phyloP scores from a whole-genome alignment of 768 basidiomycete genomes.

The Russula griseocarnosa region DNA sequence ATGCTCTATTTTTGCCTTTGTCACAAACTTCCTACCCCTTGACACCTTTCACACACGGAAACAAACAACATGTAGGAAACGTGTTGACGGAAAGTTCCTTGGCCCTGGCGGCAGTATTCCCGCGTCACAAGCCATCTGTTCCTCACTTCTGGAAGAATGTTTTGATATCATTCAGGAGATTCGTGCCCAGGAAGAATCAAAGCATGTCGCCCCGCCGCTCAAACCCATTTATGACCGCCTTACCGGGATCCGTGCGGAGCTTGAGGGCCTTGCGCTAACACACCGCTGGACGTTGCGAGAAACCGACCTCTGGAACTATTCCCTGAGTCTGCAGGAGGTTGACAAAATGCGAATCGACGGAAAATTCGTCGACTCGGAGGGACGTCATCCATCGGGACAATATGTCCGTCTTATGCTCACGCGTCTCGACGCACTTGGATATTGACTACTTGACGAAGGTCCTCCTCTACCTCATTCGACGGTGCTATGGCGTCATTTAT shows the following conservation, averaged over 20 bases:
- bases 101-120: slow-evolving; percentile 89
- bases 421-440: neutral
- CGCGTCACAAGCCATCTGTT: slow-evolving; percentile 85
- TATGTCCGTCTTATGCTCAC: slow-evolving; percentile 55
- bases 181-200: slow-evolving; percentile 85
- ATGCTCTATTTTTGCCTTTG: slow-evolving; percentile 14
- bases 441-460: slow-evolving; percentile 50
- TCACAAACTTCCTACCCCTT: slow-evolving; percentile 18
- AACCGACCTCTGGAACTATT: slow-evolving; percentile 92
- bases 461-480: slow-evolving; percentile 82
- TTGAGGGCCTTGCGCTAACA: slow-evolving; percentile 89
- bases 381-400: slow-evolving; percentile 89
- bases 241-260: slow-evolving; percentile 74
- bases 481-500: slow-evolving; percentile 97
- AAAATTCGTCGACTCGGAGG: slow-evolving; percentile 93
- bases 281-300: slow-evolving; percentile 97
- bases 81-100: slow-evolving; percentile 94
- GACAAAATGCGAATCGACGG: slow-evolving; percentile 97
- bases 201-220: slow-evolving; percentile 77
- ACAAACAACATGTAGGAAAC: slow-evolving; percentile 51
- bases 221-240: slow-evolving; percentile 94
- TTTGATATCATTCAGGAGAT: slow-evolving; percentile 96
- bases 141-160: slow-evolving; percentile 91
- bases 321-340: slow-evolving; percentile 88
- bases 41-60: slow-evolving; percentile 26